Base-by-base conservation (phyloP, 2,329 filamentous ascomycete genomes). In the Colletotrichum brevisporum region DNA sequence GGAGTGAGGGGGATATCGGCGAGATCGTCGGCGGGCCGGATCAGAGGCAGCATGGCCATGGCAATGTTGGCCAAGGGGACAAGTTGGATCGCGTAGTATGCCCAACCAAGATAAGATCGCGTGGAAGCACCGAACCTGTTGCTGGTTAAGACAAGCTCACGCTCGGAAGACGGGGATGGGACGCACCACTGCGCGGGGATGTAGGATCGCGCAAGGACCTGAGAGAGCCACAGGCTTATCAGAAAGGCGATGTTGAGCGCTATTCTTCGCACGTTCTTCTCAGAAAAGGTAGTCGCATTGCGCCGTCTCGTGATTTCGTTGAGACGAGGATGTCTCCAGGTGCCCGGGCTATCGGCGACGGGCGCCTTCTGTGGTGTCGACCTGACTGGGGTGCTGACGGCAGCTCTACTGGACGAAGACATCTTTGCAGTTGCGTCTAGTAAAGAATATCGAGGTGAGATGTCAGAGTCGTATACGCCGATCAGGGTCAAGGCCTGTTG, bases 1-100 rank as follows among this genome's bases (percentile, higher is more conserved):
- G 93, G 91, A 1, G 95, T 98, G 73, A 99, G 88, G 70, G 95
- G 90, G 58, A 99, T 97, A 79, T 99, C 96, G 79, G 90, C 85
- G 71, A 98, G 87, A 71, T 94, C 88, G 79, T 98, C 96, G 73
- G 86, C 86, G 51, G 87, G 85, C 71, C 91, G 88, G 75, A 94
- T 81, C 13, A 97, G 86, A 2, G 95, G 96, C 53, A 90, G 83
- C 66, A 93, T 83, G 45, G 94, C 92, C 63, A 91, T 75, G 71
- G 83, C 77, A 61, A 97, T 92, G 80, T 97, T 97, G 75, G 91
- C 79, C 56, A 92, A 73, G 3, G 91, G 90, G 2, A 92, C 73
- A 10, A 87, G 67, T 72, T 92, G 86, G 18, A 88, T 56, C 6
- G 80, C 65, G 62, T 84, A 81, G 77, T 84, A 87, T 3, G 80